Base-by-base conservation (phyloP, 2,329 filamentous ascomycete species). In the Claviceps sp. region DNA sequence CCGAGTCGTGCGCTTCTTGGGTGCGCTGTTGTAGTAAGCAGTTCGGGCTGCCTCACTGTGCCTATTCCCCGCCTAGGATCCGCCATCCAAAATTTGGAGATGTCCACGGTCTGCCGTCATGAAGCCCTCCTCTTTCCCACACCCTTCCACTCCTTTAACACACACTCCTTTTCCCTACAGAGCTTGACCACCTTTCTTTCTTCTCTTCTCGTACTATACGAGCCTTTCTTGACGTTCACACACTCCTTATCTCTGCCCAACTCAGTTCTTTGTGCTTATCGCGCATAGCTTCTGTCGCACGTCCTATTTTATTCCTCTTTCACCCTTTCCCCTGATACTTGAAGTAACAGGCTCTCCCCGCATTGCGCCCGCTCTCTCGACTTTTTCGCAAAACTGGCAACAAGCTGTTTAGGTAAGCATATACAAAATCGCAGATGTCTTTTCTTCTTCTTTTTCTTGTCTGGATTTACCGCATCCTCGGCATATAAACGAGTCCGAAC, bases 261-360 rank as follows among this genome's bases (percentile, higher is more conserved):
- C 44, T 18, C 48, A 24, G 30, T 30, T 40, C 26, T 43, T 48
- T 51, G 44, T 48, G 48, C 52, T 53, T 45, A 22, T 53, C 48
- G 45, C 20, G 20, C 41, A 36, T 6, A 40, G 30, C 34, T 5
- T 36, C 24, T 40, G 44, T 14, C 20, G 11, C 34, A 49, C 49
- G 48, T 36, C 43, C 16, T 3, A 41, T 45, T 26, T 42, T 22
- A 9, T 14, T 9, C n/a, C 2, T 36, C 41, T 37, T 45, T 34
- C 11, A 24, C 22, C 42, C 22, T 20, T 38, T 4, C 30, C 9
- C 14, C 38, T 8, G 14, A 26, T 9, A n/a, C 16, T 13, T 43
- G 14, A n/a, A n/a, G 18, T 18, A 14, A 34, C 30, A 34, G 30
- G 13, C 13, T 13, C 30, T 22, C 41, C 14, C 9, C 16, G 14